Evolutionary conservation across 2,329 filamentous ascomycete genomes (phyloP).

Genomic region (Pseudogymnoascus destructans): DNA sequence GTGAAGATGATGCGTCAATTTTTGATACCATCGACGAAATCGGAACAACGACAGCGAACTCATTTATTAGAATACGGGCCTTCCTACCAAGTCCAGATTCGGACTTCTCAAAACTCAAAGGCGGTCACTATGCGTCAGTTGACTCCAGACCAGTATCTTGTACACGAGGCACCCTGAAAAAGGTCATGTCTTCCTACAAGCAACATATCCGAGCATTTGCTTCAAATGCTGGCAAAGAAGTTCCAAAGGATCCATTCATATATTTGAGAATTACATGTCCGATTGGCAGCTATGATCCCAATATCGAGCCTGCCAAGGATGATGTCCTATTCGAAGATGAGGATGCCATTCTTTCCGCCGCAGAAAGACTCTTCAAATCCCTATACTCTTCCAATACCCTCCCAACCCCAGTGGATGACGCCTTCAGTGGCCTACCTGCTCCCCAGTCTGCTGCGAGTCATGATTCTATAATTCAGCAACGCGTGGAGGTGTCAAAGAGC

Average conservation of each 20-base stretch:
- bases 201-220: slow-evolving; percentile 31
- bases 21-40: not conserved
- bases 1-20: slow-evolving; percentile 4
- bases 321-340: slow-evolving; percentile 56
- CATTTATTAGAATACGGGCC: slow-evolving; percentile 36
- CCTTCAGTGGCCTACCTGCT: slow-evolving; percentile 25
- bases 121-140: slow-evolving; percentile 51
- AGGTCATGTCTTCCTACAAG: slow-evolving; percentile 41
- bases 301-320: slow-evolving; percentile 59
- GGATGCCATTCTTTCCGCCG: slow-evolving; percentile 27
- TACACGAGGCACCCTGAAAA: slow-evolving; percentile 43
- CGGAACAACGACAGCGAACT: not conserved
- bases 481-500: not conserved
- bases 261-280: slow-evolving; percentile 51
- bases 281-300: slow-evolving; percentile 52
- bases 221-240: slow-evolving; percentile 16
- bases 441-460: slow-evolving; percentile 6
- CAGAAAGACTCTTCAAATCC: slow-evolving; percentile 21
- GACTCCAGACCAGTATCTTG: slow-evolving; percentile 52
- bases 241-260: slow-evolving; percentile 44
- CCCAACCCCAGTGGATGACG: slow-evolving; percentile 28
- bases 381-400: slow-evolving; percentile 13
- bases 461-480: not conserved
- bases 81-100: slow-evolving; percentile 43
- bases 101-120: slow-evolving; percentile 32